Evolutionary conservation across 441 rosid genomes (phyloP), one percentile per base, ranked within the genome.

Genomic region (Jatropha podagrica): DNA sequence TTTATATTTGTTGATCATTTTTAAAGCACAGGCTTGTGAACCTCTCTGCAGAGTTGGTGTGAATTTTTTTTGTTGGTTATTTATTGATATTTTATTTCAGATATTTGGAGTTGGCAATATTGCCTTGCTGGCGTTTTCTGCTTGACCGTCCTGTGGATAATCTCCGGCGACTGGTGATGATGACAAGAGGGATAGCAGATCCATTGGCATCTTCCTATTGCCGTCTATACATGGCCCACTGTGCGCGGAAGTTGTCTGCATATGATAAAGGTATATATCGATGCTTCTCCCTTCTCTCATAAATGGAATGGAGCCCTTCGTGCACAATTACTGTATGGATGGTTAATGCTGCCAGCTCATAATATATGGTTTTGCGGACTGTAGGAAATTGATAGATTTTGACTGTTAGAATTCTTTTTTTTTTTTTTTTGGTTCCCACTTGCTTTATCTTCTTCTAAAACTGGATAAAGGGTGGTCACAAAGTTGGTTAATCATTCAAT

Each of bases 81-180:
- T 61, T 66, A 52, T 59, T 71, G 55, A 23, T 49, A 11, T 70
- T 79, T 69, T 71, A 58, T 55, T 78, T 82, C 86, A 93, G 98
- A 83, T 95, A 95, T 79, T 81, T 95, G 88, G 99, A 93, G 87
- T 81, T 88, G 79, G 95, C 98, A 60, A 82, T 95, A 63, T 86
- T 93, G 80, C 99, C 95, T 74, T 95, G 98, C 76, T 91, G 97
- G 95, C 87, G 87, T 62, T 95, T 91, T 83, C 90, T 95, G 83
- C 52, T 77, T 49, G 83, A 88, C 76, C 86, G 74, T 68, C 95
- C 94, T 58, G 27, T 61, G 26, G 88, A 89, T 62, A 81, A 83
- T 85, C 81, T 91, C 74, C 88, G 85, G 74, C 92, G 95, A 68
- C 77, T 95, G 76, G 88, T 90, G 73, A 86, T 81, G 88, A 93